Evolutionary conservation across 164 flowering plant genomes (phyloP), one percentile per base, ranked within the genome.

Genomic region (Akebia trifoliata): DNA sequence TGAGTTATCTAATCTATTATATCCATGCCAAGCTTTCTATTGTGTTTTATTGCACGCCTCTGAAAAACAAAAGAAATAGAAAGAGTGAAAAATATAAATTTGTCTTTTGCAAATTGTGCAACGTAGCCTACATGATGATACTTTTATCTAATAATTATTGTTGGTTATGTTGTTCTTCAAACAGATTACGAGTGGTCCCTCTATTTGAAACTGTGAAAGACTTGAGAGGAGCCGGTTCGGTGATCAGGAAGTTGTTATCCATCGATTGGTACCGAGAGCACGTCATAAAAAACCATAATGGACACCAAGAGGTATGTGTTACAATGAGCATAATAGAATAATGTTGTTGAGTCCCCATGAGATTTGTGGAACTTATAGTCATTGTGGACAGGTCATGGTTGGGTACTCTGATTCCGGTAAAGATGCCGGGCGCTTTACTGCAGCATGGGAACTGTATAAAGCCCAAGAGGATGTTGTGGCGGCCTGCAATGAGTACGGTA

Each of bases 361-460:
- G 12, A 17, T 43, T 54, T 65, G 34, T 39, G 7, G 40, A 50
- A 54, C 60, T 60, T 38, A 54, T 25, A 62, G 34, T 65, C 37
- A 32, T 48, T 43, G 12, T 71, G 57, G 25, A 54, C 79, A 92
- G 98, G 98, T 92, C 26, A 92, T 92, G 96, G 96, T 92, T 72
- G 96, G 98, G 53, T 92, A 92, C 67, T 92, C 95, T 49, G 98
- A 88, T 69, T 86, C 96, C 22, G 95, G 95, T 44, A 92, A 88
- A 81, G 96, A 88, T 78, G 96, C 93, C 57, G 95, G 93, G 3
- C 86, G 98, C 54, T 92, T 91, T 57, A 81, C 95, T 64, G 98
- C 96, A 61, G 98, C 96, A 32, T 91, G 98, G 95, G 98, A 86
- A 66, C 90, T 88, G 20, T 88, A 88, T 74, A 88, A 91, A 75